phyloP scores from a whole-genome alignment of 208 protist species.

The Acanthamoeba lenticulata region DNA sequence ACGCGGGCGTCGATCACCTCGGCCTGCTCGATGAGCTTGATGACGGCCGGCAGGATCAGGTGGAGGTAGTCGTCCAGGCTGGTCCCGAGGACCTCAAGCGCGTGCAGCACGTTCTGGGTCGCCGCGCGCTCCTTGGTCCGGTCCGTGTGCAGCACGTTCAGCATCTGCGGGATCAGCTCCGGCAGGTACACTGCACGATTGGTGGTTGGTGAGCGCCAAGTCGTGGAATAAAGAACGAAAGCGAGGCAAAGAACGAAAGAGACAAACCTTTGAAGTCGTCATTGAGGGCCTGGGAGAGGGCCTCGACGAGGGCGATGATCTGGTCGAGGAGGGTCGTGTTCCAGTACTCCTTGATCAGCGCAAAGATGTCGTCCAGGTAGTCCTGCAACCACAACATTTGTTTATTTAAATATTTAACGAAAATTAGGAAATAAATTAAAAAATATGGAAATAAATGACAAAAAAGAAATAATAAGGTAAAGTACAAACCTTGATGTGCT shows the following conservation, averaged over 20 bases:
- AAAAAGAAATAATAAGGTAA: background rate
- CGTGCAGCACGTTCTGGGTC: constrained; percentile 82
- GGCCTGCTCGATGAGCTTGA: constrained; percentile 83
- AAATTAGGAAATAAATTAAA: too few relatives aligned
- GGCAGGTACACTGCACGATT: constrained; percentile 84
- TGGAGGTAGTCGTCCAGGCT: constrained; percentile 93
- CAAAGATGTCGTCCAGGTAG: constrained; percentile 58
- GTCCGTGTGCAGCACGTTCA: constrained; percentile 80
- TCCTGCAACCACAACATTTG: background rate
- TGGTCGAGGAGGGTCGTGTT: constrained; percentile 75
- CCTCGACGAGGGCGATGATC: constrained; percentile 90
- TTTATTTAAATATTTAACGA: too few relatives aligned
- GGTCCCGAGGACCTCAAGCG: constrained; percentile 87
- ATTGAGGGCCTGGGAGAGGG: constrained; percentile 88
- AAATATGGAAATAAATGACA: background rate
- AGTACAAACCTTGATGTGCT: constrained; percentile 86
- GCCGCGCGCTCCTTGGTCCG: constrained; percentile 54
- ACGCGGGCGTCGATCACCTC: constrained; percentile 77
- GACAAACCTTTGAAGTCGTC: constrained; percentile 90
- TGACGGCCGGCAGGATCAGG: constrained; percentile 90
- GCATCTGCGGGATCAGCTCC: constrained; percentile 89
- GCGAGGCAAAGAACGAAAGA: background rate
- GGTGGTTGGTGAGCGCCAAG: background rate
- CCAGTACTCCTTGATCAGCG: constrained; percentile 86
- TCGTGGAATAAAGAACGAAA: background rate